Percentiles rank a stretch among this genome's conserved stretches.
These are phyloP conservation scores for Pseudocercospora eumusae DNA, from an alignment of 2,329 filamentous ascomycete genomes.

Conservation along the genomic window DNA sequence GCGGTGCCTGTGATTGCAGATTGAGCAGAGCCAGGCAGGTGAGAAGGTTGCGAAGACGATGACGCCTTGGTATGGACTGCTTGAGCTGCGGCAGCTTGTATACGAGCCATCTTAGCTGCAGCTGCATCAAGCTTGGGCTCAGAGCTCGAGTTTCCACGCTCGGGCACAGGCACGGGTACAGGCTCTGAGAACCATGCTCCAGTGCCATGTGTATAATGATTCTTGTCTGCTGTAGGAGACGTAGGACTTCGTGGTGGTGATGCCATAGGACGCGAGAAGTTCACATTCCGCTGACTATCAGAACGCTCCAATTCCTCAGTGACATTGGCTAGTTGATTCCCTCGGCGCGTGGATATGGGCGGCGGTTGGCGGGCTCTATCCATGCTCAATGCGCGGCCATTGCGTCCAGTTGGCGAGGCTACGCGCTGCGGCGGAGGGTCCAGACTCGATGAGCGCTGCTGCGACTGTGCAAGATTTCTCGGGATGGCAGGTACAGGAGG, in stretches of 20 bases:
- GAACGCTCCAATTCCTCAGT: slow-evolving; percentile 45
- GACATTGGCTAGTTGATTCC: slow-evolving; percentile 46
- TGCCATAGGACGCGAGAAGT: slow-evolving; percentile 58
- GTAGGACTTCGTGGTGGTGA: slow-evolving; percentile 41
- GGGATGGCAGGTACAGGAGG: slow-evolving; percentile 77
- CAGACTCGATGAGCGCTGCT: slow-evolving; percentile 53
- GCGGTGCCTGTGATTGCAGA: slow-evolving; percentile 16
- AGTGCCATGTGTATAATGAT: slow-evolving; percentile 35
- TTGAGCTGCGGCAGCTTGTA: slow-evolving; percentile 28
- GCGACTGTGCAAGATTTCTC: slow-evolving; percentile 33
- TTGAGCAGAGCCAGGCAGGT: slow-evolving; percentile 16
- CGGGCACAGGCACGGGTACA: slow-evolving; percentile 58
- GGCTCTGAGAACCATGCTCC: slow-evolving; percentile 62
- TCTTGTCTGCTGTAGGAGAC: slow-evolving; percentile 26
- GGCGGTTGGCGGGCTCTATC: slow-evolving; percentile 31
- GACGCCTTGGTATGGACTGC: slow-evolving; percentile 19
- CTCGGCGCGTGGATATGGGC: slow-evolving; percentile 23
- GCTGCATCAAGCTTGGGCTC: slow-evolving; percentile 20
- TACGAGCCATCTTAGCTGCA: slow-evolving; percentile 27
- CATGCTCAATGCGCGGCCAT: slow-evolving; percentile 38
- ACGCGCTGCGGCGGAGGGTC: slow-evolving; percentile 50
- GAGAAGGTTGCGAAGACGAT: slow-evolving; percentile 20
- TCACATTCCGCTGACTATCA: slow-evolving; percentile 47
- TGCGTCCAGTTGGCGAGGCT: slow-evolving; percentile 43
- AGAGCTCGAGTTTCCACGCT: slow-evolving; percentile 20